Percentiles rank a stretch among this genome's conserved stretches.
These are phyloP conservation scores for Picea abies DNA, from an alignment of 83 land plant species.

Conservation along the genomic window DNA sequence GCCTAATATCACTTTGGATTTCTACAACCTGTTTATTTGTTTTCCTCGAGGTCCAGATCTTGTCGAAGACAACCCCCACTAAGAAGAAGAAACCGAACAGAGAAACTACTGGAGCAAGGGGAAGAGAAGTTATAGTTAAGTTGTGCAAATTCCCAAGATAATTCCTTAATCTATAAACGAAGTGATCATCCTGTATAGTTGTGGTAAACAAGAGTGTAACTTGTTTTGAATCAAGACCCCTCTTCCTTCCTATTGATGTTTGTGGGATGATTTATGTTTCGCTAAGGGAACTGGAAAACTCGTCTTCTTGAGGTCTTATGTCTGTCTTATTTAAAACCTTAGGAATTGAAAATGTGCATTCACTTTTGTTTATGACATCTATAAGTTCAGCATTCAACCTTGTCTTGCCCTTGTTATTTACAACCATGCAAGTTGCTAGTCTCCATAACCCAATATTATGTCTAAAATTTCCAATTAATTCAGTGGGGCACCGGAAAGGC, in stretches of 20 bases:
- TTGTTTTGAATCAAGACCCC: neutral
- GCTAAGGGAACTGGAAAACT: neutral
- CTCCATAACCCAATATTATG: neutral
- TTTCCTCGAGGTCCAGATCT: slow-evolving; percentile 65
- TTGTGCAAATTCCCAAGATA: slow-evolving; percentile 60
- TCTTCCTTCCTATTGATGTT: neutral
- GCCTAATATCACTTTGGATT: slow-evolving; percentile 36
- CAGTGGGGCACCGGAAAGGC: too few species aligned
- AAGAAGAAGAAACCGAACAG: slow-evolving; percentile 70
- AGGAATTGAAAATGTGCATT: neutral
- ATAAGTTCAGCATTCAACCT: slow-evolving; percentile 1
- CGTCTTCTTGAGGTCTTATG: neutral
- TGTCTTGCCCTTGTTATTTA: neutral
- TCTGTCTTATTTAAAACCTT: neutral
- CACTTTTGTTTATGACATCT: neutral
- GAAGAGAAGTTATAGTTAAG: slow-evolving; percentile 49
- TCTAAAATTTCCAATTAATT: too few species aligned
- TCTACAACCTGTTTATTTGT: slow-evolving; percentile 13
- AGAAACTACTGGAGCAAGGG: slow-evolving; percentile 44
- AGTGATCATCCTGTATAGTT: too few species aligned
- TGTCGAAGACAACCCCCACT: slow-evolving; percentile 66
- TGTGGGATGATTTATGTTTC: neutral
- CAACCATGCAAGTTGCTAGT: neutral
- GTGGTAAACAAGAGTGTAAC: neutral
- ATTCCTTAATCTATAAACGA: neutral